Evolutionary conservation across 257 asterid species (phyloP), one percentile per base, ranked within the genome.

Genomic region (Nicotiana benthamiana): DNA sequence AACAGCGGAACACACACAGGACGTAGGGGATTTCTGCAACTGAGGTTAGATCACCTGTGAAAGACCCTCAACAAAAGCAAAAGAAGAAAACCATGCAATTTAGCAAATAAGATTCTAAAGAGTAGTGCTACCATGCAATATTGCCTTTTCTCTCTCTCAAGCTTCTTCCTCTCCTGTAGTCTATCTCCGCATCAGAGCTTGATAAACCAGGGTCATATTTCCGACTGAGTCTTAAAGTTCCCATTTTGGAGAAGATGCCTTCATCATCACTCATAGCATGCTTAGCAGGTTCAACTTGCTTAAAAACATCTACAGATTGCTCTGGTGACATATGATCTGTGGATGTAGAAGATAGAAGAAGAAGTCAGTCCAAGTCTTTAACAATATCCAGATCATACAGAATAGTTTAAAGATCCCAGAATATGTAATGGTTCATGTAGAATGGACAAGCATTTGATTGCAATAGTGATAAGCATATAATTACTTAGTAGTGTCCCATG

Each of bases 131-230:
- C 86, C 89, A 81, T 80, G 87, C 81, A 9, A 79, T 84, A 61
- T 84, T 82, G 79, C 87, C 86, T 87, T 84, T 87, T 27, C 91
- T 86, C 88, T 94, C 97, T 80, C 97, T 88, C 89, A 90, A 83
- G 89, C 98, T 94, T 51, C 93, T 84, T 28, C 94, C 97, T 89
- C 99, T 90, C 81, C 95, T 86, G 85, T 91, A 94, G 84, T 96
- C 98, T 10, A 96, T 82, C 87, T 94, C 98, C 75, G 98, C 97
- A 86, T 96, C 97, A 2, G 98, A 96, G 82, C 88, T 91, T 65
- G 98, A 93, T 72, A 89, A 87, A 65, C 96, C 96, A 66, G 85
- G 86, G 65, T 90, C 89, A 75, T 91, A 85, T 82, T 87, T 93
- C 82, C 97, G 86, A 67, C 88, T 83, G 18, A 76, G 74, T 89